Percentiles rank a stretch among this genome's conserved stretches.
phyloP scores from a whole-genome alignment of 306 rosid genomes.

The Benincasa hispida region DNA sequence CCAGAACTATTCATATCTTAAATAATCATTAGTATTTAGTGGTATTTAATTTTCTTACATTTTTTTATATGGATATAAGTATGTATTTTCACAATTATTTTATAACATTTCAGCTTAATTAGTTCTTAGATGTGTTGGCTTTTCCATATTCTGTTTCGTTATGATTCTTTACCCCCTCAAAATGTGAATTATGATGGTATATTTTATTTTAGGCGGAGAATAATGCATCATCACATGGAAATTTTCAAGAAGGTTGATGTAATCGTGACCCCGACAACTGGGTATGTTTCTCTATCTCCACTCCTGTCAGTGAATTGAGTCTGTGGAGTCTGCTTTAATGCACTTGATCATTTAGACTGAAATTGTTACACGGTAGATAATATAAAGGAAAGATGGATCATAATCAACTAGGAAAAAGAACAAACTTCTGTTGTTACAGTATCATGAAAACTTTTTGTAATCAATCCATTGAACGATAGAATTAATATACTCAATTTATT shows the following conservation, averaged over 20 bases:
- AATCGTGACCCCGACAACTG: constrained; percentile 96
- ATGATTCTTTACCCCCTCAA: background rate
- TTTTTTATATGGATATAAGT: background rate
- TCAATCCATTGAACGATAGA: background rate
- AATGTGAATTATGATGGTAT: background rate
- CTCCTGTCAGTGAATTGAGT: background rate
- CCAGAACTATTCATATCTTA: background rate
- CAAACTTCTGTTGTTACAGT: background rate
- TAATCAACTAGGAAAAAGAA: background rate
- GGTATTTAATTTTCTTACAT: background rate
- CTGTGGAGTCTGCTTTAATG: background rate
- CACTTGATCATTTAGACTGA: background rate
- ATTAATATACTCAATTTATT: background rate
- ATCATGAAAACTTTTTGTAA: background rate
- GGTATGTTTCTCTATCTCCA: constrained; percentile 33
- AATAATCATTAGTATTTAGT: background rate
- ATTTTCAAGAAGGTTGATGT: constrained; percentile 84
- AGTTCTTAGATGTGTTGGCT: background rate
- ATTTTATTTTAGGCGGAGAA: constrained; percentile 63
- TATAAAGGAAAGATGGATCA: background rate
- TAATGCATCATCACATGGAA: constrained; percentile 79
- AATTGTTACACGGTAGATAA: background rate
- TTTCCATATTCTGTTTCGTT: background rate
- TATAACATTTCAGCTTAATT: background rate
- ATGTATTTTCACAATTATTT: background rate